phyloP scores from a whole-genome alignment of 768 basidiomycete species.

The Serendipita indica region DNA sequence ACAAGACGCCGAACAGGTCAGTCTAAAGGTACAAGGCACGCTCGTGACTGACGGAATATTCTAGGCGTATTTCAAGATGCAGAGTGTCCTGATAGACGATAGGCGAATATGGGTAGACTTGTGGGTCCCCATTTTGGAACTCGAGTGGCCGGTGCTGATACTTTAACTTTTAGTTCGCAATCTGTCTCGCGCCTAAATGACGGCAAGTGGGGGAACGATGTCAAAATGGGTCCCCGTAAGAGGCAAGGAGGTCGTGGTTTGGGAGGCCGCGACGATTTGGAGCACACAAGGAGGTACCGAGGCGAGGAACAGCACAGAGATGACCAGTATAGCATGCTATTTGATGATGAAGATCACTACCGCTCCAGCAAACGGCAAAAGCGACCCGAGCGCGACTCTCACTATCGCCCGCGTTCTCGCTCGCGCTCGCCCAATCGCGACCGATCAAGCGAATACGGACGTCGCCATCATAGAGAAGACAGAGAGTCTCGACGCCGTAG shows the following conservation, averaged over 20 bases:
- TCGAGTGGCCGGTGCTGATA: not conserved
- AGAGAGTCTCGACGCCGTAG: slow-evolving; percentile 20
- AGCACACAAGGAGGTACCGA: slow-evolving; percentile 55
- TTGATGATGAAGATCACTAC: slow-evolving; percentile 51
- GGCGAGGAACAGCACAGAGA: slow-evolving; percentile 23
- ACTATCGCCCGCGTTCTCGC: slow-evolving; percentile 22
- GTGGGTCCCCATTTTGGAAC: slow-evolving; percentile 33
- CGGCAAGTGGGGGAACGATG: slow-evolving; percentile 61
- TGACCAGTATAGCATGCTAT: slow-evolving; percentile 62
- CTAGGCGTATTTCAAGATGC: slow-evolving; percentile 99
- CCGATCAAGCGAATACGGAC: slow-evolving; percentile 4
- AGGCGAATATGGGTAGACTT: slow-evolving; percentile 99
- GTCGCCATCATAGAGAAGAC: slow-evolving; percentile 14
- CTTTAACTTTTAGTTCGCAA: slow-evolving; percentile 46
- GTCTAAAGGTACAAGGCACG: slow-evolving; percentile 17
- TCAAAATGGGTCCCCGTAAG: slow-evolving; percentile 34
- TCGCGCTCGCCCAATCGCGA: slow-evolving; percentile 17
- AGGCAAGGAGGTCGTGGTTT: slow-evolving; percentile 32
- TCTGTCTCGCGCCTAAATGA: slow-evolving; percentile 80
- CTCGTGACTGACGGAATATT: not conserved
- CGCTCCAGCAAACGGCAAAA: slow-evolving; percentile 24
- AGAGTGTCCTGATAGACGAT: slow-evolving; percentile 95
- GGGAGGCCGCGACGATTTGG: slow-evolving; percentile 61
- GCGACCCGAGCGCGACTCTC: slow-evolving; percentile 34
- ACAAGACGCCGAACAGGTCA: slow-evolving; percentile 85